Evolutionary conservation across 2,329 filamentous ascomycete genomes (phyloP), one percentile per base, ranked within the genome.

Genomic region (Claviceps capensis): DNA sequence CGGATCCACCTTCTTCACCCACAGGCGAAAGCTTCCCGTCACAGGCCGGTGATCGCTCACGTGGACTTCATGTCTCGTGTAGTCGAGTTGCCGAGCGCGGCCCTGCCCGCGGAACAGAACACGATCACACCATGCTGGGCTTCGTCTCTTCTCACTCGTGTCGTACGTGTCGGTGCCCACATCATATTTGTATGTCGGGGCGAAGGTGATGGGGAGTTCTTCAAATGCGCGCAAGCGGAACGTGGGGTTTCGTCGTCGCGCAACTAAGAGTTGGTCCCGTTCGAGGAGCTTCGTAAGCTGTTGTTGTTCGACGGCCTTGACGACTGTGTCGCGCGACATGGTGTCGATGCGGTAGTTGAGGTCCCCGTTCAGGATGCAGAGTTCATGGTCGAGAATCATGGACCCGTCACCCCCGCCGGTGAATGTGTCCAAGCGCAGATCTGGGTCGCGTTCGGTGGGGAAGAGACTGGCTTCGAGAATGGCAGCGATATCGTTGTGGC

Each of bases 261-360:
- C 91, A 0, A 95, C 85, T 2, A 97, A 81, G 5, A 98, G 76
- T 65, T 98, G 93, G 63, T 98, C 93, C 48, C 93, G 83, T 53
- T 97, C 91, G 0, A 98, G 81, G 1, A 98, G 78, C 63, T 95
- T 95, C 30, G 75, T 63, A 2, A 97, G 75, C 58, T 97, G 95
- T 56, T 85, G 83, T 43, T 84, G 77, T 56, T 86, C 84, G 49
- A 97, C 81, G 1, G 88, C 89, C 54, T 83, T 84, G 51, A 97
- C 85, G 3, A 98, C 91, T 0, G 87, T 89, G 61, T 97, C 88
- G 48, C 93, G 86, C 17, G 88, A 88, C 81, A 97, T 96, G 23
- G 90, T 89, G 66, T 98, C 93, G 62, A 98, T 97, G 55, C 93
- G 89, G 67, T 98, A 98, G 69, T 98, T 98, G 48, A 98, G 76